Conservation (phyloP, 1,284 basidiomycete species). For the Cutaneotrichosporon sp. region DNA sequence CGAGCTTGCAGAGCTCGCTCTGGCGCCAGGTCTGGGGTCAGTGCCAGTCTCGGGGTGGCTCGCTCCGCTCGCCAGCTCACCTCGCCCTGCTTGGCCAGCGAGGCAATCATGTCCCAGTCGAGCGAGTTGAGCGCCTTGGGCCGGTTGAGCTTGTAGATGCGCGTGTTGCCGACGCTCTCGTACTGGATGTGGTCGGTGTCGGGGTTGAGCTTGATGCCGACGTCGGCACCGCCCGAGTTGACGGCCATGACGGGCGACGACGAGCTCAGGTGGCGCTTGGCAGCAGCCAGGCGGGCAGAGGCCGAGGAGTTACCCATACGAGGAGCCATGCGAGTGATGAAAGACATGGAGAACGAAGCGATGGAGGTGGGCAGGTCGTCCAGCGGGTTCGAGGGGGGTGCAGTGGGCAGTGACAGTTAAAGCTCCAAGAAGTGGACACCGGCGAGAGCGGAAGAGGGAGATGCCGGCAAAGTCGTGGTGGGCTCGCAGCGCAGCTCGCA, state of each 20-base stretch:
- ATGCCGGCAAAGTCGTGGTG: constrained; percentile 10
- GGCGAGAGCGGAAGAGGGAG: not conserved
- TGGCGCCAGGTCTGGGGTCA: constrained; percentile 70
- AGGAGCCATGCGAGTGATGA: constrained; percentile 27
- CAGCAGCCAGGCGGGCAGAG: constrained; percentile 32
- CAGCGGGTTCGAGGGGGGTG: not conserved
- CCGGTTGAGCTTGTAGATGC: constrained; percentile 62
- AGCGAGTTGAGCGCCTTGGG: constrained; percentile 84
- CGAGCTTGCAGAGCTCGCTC: constrained; percentile 70
- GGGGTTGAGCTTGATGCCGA: constrained; percentile 13
- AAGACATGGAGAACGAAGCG: constrained; percentile 23
- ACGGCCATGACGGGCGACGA: constrained; percentile 21
- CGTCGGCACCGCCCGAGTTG: constrained; percentile 9
- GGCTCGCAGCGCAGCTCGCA: no score
- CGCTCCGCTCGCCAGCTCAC: no score
- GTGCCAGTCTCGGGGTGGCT: no score
- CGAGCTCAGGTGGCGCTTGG: constrained; percentile 39
- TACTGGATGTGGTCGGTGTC: constrained; percentile 31
- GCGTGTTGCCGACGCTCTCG: constrained; percentile 28
- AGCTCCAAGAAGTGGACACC: not conserved
- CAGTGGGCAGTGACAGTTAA: not conserved
- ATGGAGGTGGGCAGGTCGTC: constrained; percentile 1
- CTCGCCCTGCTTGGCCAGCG: constrained; percentile 60
- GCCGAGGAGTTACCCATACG: constrained; percentile 29
- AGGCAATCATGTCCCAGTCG: constrained; percentile 76